Evolutionary conservation across 164 flowering plant species (phyloP), one percentile per base, ranked within the genome.

Genomic region (Liriodendron chinense): DNA sequence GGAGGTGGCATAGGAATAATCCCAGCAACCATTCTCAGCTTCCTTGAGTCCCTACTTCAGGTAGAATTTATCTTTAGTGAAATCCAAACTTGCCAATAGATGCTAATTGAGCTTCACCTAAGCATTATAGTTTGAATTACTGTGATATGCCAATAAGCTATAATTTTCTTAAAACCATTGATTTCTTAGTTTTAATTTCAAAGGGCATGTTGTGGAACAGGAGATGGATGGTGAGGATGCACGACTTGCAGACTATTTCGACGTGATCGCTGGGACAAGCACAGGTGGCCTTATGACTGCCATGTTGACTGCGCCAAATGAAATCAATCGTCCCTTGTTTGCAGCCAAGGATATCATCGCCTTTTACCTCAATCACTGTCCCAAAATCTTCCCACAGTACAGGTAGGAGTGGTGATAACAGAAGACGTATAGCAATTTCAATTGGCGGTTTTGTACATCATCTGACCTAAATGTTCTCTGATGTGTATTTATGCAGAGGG

Each of bases 181-280:
- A 24, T n/a, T 47, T 22, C 21, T 63, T 47, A 16, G 22, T 1
- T 21, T 23, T 22, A 61, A 28, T 16, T 47, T 0, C 23, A 18
- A 68, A 20, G 3, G 24, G 16, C 20, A 8, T 49, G 13, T 21
- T n/a, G 9, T 70, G 78, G 18, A 57, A 53, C 65, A 86, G 86
- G 82, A 79, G 47, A 13, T 84, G 47, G 89, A 84, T 72, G 87
- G 87, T 2, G 72, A 65, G 65, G 79, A 83, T 49, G 87, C 74
- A 43, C 80, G 89, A 50, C 57, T 86, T 24, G 87, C 87, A 56
- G 89, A 86, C 68, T 86, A 84, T 56, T 86, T 86, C 62, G 89
- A 86, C 25, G 81, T 84, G 66, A 78, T 86, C 9, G 79, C 86
- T 24, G 87, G 89, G 57, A 84, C 89, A 34, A 84, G 87, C 63